Evolutionary conservation across 176 grass and related monocot genomes (phyloP).

Genomic region (Leersia perrieri): DNA sequence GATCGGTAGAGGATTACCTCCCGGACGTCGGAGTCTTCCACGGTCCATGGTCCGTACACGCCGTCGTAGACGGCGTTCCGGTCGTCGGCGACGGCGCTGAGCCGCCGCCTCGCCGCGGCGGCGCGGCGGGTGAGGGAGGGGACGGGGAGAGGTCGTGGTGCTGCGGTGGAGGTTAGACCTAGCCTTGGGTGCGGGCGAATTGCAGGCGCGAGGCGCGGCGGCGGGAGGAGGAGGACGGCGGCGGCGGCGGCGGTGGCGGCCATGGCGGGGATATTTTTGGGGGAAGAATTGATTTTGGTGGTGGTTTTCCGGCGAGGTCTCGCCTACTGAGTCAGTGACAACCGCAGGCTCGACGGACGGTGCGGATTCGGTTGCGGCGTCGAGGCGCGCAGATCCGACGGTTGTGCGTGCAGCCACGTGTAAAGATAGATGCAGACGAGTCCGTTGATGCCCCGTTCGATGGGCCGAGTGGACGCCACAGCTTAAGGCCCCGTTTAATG

Average conservation of each 20-base stretch:
- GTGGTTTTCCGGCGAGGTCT: conserved; percentile 11
- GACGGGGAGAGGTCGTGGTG: background rate
- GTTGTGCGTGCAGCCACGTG: background rate
- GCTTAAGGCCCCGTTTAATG: no score
- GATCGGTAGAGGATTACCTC: conserved; percentile 79
- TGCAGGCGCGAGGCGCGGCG: background rate
- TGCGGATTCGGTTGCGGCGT: background rate
- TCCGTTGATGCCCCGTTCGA: no score
- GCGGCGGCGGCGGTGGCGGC: conserved; percentile 1
- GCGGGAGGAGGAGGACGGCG: conserved; percentile 10
- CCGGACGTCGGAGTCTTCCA: conserved; percentile 64
- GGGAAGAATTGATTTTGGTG: background rate
- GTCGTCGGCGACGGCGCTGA: conserved; percentile 50
- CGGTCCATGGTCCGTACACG: conserved; percentile 76
- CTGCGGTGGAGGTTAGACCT: background rate
- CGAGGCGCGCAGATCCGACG: background rate
- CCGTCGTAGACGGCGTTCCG: conserved; percentile 60
- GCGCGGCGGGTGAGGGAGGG: background rate
- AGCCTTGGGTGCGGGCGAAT: background rate
- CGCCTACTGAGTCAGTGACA: background rate
- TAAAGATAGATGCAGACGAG: no score
- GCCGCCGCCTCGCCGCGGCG: conserved; percentile 3
- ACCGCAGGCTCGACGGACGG: background rate
- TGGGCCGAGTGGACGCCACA: no score
- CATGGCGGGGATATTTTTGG: background rate